These are phyloP conservation scores for Apophysomyces trapeziformis DNA, from an alignment of 371 early-diverging fungal genomes.

Conservation along the genomic window DNA sequence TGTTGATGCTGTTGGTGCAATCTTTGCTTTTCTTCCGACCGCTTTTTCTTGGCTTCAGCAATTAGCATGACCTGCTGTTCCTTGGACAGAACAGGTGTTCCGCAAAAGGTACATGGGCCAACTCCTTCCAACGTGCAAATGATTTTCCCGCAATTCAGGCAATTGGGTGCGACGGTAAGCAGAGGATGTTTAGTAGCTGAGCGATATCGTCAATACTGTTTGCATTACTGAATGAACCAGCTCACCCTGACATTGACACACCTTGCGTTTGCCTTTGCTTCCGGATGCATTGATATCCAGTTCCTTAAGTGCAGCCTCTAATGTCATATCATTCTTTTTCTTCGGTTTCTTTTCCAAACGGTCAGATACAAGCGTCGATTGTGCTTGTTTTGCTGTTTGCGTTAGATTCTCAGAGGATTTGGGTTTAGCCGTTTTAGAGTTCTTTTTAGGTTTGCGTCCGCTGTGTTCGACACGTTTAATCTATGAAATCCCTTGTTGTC, in stretches of 20 bases:
- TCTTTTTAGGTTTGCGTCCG: slow-evolving; percentile 2
- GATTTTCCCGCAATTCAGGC: slow-evolving; percentile 88
- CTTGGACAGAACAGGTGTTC: slow-evolving; percentile 69
- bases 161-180: slow-evolving; percentile 79
- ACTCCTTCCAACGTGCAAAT: slow-evolving; percentile 83
- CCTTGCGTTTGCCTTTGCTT: slow-evolving; percentile 34
- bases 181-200: slow-evolving; percentile 81
- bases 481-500: neutral
- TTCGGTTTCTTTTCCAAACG: slow-evolving; percentile 38
- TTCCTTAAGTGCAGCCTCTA: slow-evolving; percentile 54
- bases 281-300: slow-evolving; percentile 41
- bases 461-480: slow-evolving; percentile 7
- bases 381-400: slow-evolving; percentile 10
- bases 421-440: neutral
- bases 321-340: slow-evolving; percentile 44
- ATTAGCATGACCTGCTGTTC: slow-evolving; percentile 68
- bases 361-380: slow-evolving; percentile 20
- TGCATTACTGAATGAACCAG: neutral
- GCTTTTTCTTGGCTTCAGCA: slow-evolving; percentile 48
- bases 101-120: slow-evolving; percentile 87
- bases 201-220: neutral
- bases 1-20: slow-evolving; percentile 32
- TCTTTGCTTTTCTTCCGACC: slow-evolving; percentile 35
- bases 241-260: slow-evolving; percentile 51
- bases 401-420: slow-evolving; percentile 1